A percentile compares a stretch with the other conserved stretches of the same genome.
Conservation (phyloP, 148 eudicot species). For the Mesembryanthemum crystallinum region DNA sequence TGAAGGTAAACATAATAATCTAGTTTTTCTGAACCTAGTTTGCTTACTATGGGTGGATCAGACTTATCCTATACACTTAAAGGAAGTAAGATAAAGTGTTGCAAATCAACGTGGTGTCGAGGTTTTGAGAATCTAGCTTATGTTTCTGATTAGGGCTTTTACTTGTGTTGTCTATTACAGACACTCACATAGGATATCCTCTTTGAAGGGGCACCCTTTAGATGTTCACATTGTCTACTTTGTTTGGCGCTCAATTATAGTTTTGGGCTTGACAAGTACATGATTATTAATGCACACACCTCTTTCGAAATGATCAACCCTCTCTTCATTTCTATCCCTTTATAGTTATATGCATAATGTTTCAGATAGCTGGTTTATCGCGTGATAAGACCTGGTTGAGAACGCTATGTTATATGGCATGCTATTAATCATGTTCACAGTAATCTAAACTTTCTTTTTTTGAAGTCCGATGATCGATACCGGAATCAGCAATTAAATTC, state of each 20-base stretch:
- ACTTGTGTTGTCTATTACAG: no score
- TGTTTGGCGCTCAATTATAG: no score
- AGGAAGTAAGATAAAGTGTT: not conserved
- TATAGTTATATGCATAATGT: no score
- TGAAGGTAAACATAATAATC: conserved; percentile 46
- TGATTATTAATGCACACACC: no score
- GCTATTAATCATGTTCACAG: not conserved
- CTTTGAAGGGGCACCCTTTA: not conserved
- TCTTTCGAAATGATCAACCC: not conserved
- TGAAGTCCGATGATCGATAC: not conserved
- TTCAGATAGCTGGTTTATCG: no score
- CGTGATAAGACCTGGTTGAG: not conserved
- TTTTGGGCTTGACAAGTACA: no score
- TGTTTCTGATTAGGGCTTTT: not conserved
- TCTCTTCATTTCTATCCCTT: not conserved
- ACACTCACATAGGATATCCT: not conserved
- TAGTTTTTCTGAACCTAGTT: not conserved
- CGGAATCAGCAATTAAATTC: not conserved
- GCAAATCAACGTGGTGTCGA: not conserved
- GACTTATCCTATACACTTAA: not conserved
- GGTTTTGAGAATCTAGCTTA: not conserved
- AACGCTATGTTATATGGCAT: not conserved
- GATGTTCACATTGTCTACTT: no score
- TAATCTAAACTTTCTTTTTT: not conserved
- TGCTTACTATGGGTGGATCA: not conserved